Evolutionary conservation across 1,139 yeast species (phyloP).

Genomic region (Eremothecium gossypii): DNA sequence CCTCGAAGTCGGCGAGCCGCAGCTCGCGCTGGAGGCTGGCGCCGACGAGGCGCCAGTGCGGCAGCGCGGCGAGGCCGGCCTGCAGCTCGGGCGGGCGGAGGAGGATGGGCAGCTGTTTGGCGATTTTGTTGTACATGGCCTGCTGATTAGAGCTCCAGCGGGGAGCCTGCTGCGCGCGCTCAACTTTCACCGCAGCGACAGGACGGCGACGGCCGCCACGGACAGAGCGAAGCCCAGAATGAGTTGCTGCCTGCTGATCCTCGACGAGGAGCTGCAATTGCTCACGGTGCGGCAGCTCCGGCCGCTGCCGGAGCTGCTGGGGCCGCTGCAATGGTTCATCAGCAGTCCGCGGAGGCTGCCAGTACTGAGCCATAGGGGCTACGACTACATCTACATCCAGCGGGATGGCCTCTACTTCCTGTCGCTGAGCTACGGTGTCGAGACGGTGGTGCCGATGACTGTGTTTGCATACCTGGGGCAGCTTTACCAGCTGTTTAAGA

Average conservation of each 20-base stretch:
- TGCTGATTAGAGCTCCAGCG: background rate
- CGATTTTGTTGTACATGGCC: conserved; percentile 28
- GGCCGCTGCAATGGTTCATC: conserved; percentile 1
- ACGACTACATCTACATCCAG: conserved; percentile 44
- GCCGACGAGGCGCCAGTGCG: conserved; percentile 16
- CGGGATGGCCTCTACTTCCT: conserved; percentile 51
- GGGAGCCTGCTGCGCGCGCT: background rate
- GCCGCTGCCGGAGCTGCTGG: conserved; percentile 4
- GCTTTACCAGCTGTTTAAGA: conserved; percentile 46
- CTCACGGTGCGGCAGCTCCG: conserved; percentile 29
- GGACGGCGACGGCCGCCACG: too few species aligned
- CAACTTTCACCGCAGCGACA: too few species aligned
- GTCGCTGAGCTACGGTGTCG: conserved; percentile 31
- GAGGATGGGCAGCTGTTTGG: conserved; percentile 20
- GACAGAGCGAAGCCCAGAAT: conserved; percentile 7
- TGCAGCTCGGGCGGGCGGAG: conserved; percentile 9
- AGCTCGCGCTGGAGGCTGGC: conserved; percentile 30
- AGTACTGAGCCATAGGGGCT: conserved; percentile 7
- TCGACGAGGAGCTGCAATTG: conserved; percentile 52
- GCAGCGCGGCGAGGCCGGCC: conserved; percentile 7
- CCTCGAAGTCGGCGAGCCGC: conserved; percentile 42
- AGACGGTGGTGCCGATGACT: conserved; percentile 49
- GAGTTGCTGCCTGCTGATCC: conserved; percentile 39
- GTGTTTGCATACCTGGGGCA: conserved; percentile 50
- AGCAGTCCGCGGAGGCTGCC: conserved; percentile 3